Base-by-base conservation (phyloP, 225 moss, liverwort and hornwort species). In the Ulota crispa region DNA sequence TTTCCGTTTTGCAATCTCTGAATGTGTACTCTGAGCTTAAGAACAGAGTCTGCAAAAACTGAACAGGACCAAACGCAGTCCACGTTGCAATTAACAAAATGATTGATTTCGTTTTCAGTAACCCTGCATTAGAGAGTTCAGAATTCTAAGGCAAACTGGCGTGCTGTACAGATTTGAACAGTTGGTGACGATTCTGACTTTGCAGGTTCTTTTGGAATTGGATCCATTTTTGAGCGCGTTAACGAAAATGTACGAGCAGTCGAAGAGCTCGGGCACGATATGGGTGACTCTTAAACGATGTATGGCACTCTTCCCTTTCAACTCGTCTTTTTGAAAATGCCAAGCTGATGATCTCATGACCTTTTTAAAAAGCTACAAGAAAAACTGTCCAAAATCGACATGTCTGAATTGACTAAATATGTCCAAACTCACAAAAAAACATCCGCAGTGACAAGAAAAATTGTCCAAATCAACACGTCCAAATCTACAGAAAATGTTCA, bases 181-280 rank as follows among this genome's bases (percentile, higher is more conserved):
- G 62, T n/a, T 50, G 3, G 52, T 75, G 54, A 62, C 8, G 24
- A 80, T 60, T 39, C 10, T 75, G 24, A 54, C 1, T 62, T 68
- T 76, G 82, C 89, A 90, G 91, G 89, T 88, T 63, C 87, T 91
- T 73, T 68, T 91, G 81, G 91, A 95, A 66, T 81, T 87, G 65
- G 95, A 95, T 82, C 91, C 93, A 18, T 95, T 93, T 50, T 76
- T 93, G 82, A 92, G 88, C 73, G 91, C 91, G 88, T 86, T 92
- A 28, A 92, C 93, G 19, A 92, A 90, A 83, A 78, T 91, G 70
- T 93, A 92, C 62, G 88, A 92, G 85, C 78, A 89, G 21, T 88
- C 89, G 54, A 91, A 87, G 47, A 84, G 85, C 3, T 91, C 89
- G 30, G 93, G 93, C 76, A 87, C 92, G 10, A 91, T 91, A n/a